Base-by-base conservation (phyloP, 2,329 filamentous ascomycete genomes). In the Cladosporium sp. region DNA sequence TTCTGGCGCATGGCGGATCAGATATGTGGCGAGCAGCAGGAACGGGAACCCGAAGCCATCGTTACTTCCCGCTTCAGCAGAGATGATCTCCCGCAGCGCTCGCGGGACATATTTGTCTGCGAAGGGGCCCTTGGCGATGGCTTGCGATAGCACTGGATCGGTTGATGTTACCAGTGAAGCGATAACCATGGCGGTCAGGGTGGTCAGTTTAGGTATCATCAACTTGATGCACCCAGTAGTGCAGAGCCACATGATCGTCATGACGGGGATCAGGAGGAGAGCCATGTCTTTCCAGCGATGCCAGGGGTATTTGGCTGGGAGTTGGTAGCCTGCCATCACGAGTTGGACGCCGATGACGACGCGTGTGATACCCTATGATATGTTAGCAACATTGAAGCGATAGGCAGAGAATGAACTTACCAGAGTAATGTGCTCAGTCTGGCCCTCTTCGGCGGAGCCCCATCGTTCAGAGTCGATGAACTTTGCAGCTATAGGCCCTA, bases 111-210 rank as follows among this genome's bases (percentile, higher is more conserved):
- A 93, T 71, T 92, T 89, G 73, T 96, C 92, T 1, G 92, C 92
- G 74, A 96, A 96, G 71, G 91, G 92, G 21, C 92, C 92, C 80
- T 96, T 96, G 51, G 96, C 91, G 65, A 96, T 94, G 1, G 90
- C 90, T 67, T 93, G 93, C 18, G 90, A 93, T 44, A 96, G 78
- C 1, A 96, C 88, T 0, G 92, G 92, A 71, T 96, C 92, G 0
- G 92, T 96, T 0, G 92, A 92, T 1, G 92, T 94, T 24, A 96
- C 87, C 73, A 92, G 96, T 1, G 92, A 90, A 0, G 88, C 92
- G 12, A 95, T 82, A 15, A 88, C 90, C 11, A 96, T 82, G 0
- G 92, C 90, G 69, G 94, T 89, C 2, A 96, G 81, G 68, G 93
- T 91, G 30, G 81, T 82, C 10, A 93, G 79, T 59, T 86, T 80